phyloP scores from a whole-genome alignment of 192 early-diverging fungal species.

The Neocallimastix lanati region DNA sequence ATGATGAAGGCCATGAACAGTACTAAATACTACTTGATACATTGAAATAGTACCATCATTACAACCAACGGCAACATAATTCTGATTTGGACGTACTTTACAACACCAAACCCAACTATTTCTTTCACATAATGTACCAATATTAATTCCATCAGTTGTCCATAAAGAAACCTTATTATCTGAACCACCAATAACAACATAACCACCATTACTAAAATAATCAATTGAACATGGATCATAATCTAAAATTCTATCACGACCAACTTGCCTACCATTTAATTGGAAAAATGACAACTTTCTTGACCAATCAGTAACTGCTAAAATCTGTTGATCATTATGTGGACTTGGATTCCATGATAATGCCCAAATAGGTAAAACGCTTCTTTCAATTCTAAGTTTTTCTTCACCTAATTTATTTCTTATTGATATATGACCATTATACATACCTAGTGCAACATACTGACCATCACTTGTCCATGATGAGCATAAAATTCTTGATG shows the following conservation, averaged over 20 bases:
- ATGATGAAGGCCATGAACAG: conserved; percentile 34
- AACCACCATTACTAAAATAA: conserved; percentile 26
- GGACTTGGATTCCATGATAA: conserved; percentile 26
- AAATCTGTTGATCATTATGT: conserved; percentile 16
- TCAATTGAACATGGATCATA: conserved; percentile 25
- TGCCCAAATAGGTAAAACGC: conserved; percentile 23
- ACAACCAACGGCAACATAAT: conserved; percentile 29
- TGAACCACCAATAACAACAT: conserved; percentile 27
- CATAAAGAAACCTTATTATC: conserved; percentile 32
- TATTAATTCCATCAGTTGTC: conserved; percentile 27
- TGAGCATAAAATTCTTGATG: conserved; percentile 17
- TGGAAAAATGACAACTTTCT: conserved; percentile 32
- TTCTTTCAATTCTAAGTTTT: conserved; percentile 27
- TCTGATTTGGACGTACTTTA: conserved; percentile 19
- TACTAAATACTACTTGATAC: conserved; percentile 28
- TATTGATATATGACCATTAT: conserved; percentile 31
- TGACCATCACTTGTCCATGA: conserved; percentile 39
- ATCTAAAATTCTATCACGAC: conserved; percentile 31
- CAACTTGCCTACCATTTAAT: conserved; percentile 27
- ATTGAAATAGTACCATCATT: conserved; percentile 31
- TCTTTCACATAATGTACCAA: conserved; percentile 22
- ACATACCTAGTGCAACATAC: conserved; percentile 30
- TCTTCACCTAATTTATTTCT: conserved; percentile 29
- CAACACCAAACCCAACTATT: conserved; percentile 33
- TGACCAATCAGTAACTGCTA: conserved; percentile 36